phyloP scores from a whole-genome alignment of 1,284 basidiomycete species.

The Ustilago xerochloae region DNA sequence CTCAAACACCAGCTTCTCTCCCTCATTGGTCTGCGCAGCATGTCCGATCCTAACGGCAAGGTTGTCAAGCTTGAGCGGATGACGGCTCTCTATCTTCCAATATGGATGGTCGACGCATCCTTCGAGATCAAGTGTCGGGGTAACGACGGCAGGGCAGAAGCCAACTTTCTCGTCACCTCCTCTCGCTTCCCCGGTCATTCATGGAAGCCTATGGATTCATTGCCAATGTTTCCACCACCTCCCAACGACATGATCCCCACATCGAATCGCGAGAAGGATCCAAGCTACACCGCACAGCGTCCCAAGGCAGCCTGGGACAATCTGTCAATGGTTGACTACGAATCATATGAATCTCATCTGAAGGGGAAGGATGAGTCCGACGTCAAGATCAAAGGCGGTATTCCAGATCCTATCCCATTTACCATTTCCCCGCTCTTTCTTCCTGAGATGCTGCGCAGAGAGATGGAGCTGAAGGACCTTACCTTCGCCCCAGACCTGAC shows the following conservation, averaged over 20 bases:
- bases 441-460: conserved; percentile 32
- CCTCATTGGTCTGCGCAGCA: conserved; percentile 16
- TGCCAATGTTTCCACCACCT: conserved; percentile 37
- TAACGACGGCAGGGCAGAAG: conserved; percentile 41
- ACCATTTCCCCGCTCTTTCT: conserved; percentile 48
- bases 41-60: conserved; percentile 6
- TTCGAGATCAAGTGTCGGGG: conserved; percentile 48
- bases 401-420: conserved; percentile 41
- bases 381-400: conserved; percentile 37
- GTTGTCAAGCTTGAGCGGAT: conserved; percentile 35
- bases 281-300: background rate
- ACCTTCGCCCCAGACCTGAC: conserved; percentile 32
- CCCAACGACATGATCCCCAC: conserved; percentile 29
- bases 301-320: conserved; percentile 23
- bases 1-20: conserved; percentile 27
- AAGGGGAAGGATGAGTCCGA: conserved; percentile 6
- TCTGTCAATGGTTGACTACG: conserved; percentile 39
- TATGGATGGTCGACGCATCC: conserved; percentile 43
- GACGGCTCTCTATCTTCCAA: conserved; percentile 44
- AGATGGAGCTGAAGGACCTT: conserved; percentile 28
- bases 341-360: conserved; percentile 27
- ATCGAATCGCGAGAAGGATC: conserved; percentile 9
- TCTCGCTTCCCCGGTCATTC: conserved; percentile 42
- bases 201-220: conserved; percentile 48
- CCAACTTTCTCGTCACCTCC: conserved; percentile 25